Evolutionary conservation across 805 yeast genomes (phyloP).

Genomic region (Saccharomycopsis fodiens): DNA sequence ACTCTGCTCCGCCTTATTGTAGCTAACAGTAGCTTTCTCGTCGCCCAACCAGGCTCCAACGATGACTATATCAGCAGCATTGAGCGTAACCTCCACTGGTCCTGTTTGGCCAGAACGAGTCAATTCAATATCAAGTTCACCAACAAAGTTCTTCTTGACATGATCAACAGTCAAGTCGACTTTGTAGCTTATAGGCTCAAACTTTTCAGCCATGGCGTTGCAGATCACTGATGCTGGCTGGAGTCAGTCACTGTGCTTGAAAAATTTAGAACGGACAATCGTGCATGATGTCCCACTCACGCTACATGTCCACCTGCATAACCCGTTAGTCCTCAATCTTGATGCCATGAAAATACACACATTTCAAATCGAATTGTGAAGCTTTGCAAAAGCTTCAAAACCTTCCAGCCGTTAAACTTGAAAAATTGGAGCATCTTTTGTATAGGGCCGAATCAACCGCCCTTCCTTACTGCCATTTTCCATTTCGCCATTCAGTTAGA

Average conservation of each 20-base stretch:
- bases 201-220: not conserved
- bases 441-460: too few species aligned
- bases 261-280: not conserved
- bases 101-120: conserved; percentile 5
- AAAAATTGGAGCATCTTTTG: too few species aligned
- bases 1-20: conserved; percentile 35
- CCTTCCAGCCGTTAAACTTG: too few species aligned
- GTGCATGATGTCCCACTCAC: too few species aligned
- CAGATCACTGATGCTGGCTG: not conserved
- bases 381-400: too few species aligned
- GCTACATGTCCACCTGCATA: too few species aligned
- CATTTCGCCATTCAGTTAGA: too few species aligned
- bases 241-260: not conserved
- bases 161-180: conserved; percentile 35
- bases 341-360: too few species aligned
- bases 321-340: too few species aligned
- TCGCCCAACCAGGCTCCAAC: conserved; percentile 13
- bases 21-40: conserved; percentile 28
- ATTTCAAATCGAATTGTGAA: too few species aligned
- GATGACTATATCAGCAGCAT: conserved; percentile 30
- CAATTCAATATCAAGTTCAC: conserved; percentile 26
- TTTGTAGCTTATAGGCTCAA: conserved; percentile 30
- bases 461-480: too few species aligned
- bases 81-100: conserved; percentile 27
- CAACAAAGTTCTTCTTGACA: conserved; percentile 40